Conservation (phyloP, 495 filamentous ascomycete genomes). For the Durotheca rogersii region DNA sequence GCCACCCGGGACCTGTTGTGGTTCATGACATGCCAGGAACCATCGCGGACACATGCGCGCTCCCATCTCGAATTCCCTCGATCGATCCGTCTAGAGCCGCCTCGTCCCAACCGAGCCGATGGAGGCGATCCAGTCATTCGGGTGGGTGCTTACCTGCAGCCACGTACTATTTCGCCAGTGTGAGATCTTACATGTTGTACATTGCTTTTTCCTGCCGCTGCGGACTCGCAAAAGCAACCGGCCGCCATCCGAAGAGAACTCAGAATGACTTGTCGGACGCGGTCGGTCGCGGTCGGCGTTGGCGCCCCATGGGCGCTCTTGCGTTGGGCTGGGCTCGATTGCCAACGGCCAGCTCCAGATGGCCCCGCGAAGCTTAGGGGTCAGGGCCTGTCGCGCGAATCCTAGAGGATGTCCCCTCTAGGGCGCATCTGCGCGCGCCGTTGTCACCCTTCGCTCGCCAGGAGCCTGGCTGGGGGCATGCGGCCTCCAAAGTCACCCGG, state of each 20-base stretch:
- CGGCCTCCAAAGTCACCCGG: not conserved
- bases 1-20: not conserved
- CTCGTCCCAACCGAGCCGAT: too few species aligned
- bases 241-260: too few species aligned
- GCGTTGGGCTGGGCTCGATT: too few species aligned
- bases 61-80: conserved; percentile 8
- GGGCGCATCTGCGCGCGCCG: conserved; percentile 3
- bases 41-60: not conserved
- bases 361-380: not conserved
- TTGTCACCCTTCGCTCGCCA: conserved; percentile 5
- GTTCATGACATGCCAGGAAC: conserved; percentile 18
- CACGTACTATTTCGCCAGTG: not conserved
- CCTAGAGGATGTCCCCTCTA: not conserved
- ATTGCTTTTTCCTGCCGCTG: too few species aligned
- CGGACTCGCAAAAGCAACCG: too few species aligned
- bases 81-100: conserved; percentile 22
- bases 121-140: not conserved
- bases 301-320: too few species aligned
- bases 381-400: not conserved
- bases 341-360: too few species aligned
- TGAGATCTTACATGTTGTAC: not conserved
- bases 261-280: too few species aligned
- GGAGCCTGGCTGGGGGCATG: not conserved
- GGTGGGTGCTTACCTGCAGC: not conserved
- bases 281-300: too few species aligned